phyloP scores from a whole-genome alignment of 1,284 basidiomycete species.

The Cryptococcus sp. region DNA sequence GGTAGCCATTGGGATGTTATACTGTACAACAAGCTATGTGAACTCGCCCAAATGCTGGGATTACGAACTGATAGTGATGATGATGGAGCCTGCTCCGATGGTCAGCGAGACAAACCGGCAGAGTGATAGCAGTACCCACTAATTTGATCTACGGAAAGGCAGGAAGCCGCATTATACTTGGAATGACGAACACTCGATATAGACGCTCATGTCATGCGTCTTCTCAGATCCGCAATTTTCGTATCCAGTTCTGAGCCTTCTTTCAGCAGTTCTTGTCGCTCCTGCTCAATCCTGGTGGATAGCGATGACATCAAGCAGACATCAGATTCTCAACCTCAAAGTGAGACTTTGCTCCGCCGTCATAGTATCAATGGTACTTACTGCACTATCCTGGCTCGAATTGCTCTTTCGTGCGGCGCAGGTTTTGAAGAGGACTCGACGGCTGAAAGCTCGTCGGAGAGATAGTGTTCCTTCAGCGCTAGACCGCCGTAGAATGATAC shows the following conservation, averaged over 20 bases:
- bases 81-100: too few relatives aligned
- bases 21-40: too few relatives aligned
- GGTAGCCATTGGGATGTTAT: too few relatives aligned
- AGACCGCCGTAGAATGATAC: constrained; percentile 40
- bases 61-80: too few relatives aligned
- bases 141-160: too few relatives aligned
- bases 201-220: constrained; percentile 15
- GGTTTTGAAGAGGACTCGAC: constrained; percentile 10
- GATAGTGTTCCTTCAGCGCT: constrained; percentile 36
- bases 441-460: constrained; percentile 27
- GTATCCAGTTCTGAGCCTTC: constrained; percentile 30
- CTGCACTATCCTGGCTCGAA: constrained; percentile 36
- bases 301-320: neutral
- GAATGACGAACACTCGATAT: too few relatives aligned
- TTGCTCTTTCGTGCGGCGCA: constrained; percentile 27
- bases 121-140: neutral
- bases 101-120: too few relatives aligned
- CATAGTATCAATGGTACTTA: constrained; percentile 16
- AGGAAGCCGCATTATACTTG: too few relatives aligned
- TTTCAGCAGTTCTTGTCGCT: constrained; percentile 34
- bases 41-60: too few relatives aligned
- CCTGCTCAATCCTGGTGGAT: constrained; percentile 32
- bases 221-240: constrained; percentile 28
- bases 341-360: too few relatives aligned
- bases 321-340: neutral